Conservation (phyloP, 192 early-diverging fungal genomes). For the Chytriomyces hyalinus region DNA sequence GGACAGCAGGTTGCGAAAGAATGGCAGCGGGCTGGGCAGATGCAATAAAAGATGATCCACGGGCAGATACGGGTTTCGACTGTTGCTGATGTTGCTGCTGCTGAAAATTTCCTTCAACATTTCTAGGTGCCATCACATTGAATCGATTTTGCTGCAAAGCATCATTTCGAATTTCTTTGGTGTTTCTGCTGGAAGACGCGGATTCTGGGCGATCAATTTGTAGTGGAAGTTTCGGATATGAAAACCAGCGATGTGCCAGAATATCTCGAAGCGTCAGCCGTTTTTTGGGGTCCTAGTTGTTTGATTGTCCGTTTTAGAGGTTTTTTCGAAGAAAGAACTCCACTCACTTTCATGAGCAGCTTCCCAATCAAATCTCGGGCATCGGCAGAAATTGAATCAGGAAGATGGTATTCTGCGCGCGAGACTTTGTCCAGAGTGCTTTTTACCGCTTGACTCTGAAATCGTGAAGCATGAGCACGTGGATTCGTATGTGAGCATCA, state of each 20-base stretch:
- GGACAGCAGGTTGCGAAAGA: too few species aligned
- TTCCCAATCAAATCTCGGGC: slow-evolving; percentile 60
- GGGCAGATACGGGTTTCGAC: too few species aligned
- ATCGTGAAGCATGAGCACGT: not conserved
- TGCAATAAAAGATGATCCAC: too few species aligned
- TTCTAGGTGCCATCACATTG: too few species aligned
- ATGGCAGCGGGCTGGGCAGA: too few species aligned
- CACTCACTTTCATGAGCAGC: slow-evolving; percentile 59
- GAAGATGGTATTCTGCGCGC: slow-evolving; percentile 61
- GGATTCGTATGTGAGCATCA: not conserved
- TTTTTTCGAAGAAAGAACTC: slow-evolving; percentile 33
- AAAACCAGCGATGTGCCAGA: slow-evolving; percentile 56
- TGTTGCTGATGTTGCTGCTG: too few species aligned
- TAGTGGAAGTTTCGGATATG: slow-evolving; percentile 9
- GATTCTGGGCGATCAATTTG: slow-evolving; percentile 12
- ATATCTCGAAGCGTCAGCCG: slow-evolving; percentile 56
- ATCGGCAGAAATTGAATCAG: slow-evolving; percentile 55
- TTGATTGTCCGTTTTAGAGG: slow-evolving; percentile 56
- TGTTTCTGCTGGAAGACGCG: not conserved
- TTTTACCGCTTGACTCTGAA: slow-evolving; percentile 51
- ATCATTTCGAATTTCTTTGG: too few species aligned
- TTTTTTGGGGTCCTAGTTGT: slow-evolving; percentile 56
- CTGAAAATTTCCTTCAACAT: too few species aligned
- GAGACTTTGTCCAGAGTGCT: slow-evolving; percentile 64
- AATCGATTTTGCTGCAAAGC: too few species aligned